Evolutionary conservation across 441 rosid genomes (phyloP), one percentile per base, ranked within the genome.

Genomic region (Adansonia madagascariensis): DNA sequence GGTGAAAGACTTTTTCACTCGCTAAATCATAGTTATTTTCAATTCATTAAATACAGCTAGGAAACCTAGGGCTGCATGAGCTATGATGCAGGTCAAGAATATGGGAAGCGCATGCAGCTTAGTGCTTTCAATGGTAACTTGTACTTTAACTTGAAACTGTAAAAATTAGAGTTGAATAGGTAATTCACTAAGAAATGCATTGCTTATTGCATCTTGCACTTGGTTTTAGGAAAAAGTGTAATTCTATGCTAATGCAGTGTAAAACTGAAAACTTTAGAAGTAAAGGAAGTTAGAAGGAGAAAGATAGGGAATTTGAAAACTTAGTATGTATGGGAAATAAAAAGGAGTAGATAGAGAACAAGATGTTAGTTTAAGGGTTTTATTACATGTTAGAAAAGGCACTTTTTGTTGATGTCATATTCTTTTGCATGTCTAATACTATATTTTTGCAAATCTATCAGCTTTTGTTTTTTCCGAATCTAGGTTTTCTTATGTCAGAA

Each of bases 141-240:
- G 22, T 49, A 50, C 44, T 70, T 69, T 18, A 8, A 20, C 14
- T 57, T 18, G 56, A 69, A 68, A 50, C 20, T 24, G 24, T 70
- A 24, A 15, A 41, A 43, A 41, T 43, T 65, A 15, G 20, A 63
- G 22, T 52, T 70, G 73, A 69, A 24, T 64, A 64, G 63, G 14
- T 7, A 49, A 69, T 24, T 65, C 47, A 64, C 14, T 24, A n/a
- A 64, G 49, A 64, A 2, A 15, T 64, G 14, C 24, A 64, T n/a
- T 20, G 31, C 14, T 27, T 27, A 27, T 27, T 27, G 31, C 31
- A 27, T 27, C 31, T 27, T 27, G 31, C 31, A 27, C 31, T 27
- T 27, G 31, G 31, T 27, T 27, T 27, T 27, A 27, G 31, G 31
- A 27, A 27, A 27, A 27, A 27, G 31, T 1, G 3, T 47, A 47